These are phyloP conservation scores for Pythium pyrilobum DNA, from an alignment of 352 stramenopile genomes.

Conservation along the genomic window DNA sequence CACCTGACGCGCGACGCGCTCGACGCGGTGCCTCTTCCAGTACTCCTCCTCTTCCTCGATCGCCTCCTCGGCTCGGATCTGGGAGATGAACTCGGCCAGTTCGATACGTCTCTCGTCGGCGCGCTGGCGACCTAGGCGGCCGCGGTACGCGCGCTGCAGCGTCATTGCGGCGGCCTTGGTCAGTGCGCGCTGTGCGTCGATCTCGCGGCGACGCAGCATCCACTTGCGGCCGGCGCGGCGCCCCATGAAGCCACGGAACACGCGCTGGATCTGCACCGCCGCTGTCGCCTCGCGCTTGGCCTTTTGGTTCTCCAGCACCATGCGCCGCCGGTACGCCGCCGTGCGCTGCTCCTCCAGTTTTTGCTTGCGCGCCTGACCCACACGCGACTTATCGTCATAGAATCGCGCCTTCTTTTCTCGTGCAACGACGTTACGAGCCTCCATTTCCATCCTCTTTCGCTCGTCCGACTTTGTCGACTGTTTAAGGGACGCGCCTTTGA, in stretches of 20 bases:
- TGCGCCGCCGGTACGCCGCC: constrained; percentile 48
- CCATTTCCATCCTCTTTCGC: constrained; percentile 43
- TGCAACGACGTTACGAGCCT: constrained; percentile 36
- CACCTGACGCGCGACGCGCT: constrained; percentile 45
- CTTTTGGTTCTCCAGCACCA: constrained; percentile 60
- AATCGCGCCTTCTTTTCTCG: constrained; percentile 32
- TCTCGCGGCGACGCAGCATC: constrained; percentile 77
- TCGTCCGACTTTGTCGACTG: constrained; percentile 29
- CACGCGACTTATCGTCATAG: constrained; percentile 56
- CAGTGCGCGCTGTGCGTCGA: constrained; percentile 77
- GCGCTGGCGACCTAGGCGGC: constrained; percentile 74
- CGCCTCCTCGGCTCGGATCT: constrained; percentile 87
- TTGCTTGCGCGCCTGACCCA: constrained; percentile 50
- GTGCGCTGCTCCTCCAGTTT: constrained; percentile 63
- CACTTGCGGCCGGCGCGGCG: constrained; percentile 77
- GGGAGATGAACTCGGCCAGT: constrained; percentile 91
- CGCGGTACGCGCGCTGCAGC: constrained; percentile 85
- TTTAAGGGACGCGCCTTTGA: constrained; percentile 19
- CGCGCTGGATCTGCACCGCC: constrained; percentile 57
- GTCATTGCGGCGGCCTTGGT: constrained; percentile 71
- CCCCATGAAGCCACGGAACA: constrained; percentile 76
- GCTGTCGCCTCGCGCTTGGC: constrained; percentile 51
- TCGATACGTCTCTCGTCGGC: constrained; percentile 85
- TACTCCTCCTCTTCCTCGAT: constrained; percentile 86
- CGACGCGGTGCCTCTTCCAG: constrained; percentile 50